Conservation (phyloP, 192 early-diverging fungal species). For the Funneliformis geosporum region DNA sequence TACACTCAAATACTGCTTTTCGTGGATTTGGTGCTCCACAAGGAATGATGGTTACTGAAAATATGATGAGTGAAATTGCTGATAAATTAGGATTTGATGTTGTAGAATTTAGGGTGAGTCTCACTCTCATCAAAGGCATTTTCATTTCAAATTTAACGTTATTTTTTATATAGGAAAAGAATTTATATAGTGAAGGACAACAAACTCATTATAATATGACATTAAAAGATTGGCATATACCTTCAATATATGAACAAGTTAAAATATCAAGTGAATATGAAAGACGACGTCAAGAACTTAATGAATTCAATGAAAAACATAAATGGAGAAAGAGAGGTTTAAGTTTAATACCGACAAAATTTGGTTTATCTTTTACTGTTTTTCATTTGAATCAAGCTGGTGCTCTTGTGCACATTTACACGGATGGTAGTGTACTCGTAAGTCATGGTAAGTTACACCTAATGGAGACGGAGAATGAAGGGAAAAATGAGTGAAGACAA, state of each 20-base stretch:
- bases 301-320: constrained; percentile 69
- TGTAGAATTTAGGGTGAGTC: constrained; percentile 54
- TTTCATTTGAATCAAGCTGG: constrained; percentile 82
- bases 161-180: constrained; percentile 43
- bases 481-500: not conserved
- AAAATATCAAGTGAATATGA: constrained; percentile 54
- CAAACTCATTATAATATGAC: constrained; percentile 70
- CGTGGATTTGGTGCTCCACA: constrained; percentile 86
- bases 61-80: constrained; percentile 77
- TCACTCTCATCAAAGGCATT: not conserved
- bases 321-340: constrained; percentile 82
- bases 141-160: not conserved
- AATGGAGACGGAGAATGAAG: not conserved
- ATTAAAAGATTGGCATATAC: constrained; percentile 72
- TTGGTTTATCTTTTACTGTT: constrained; percentile 76
- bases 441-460: constrained; percentile 57
- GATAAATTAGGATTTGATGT: constrained; percentile 63
- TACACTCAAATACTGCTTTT: constrained; percentile 85
- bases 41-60: constrained; percentile 80
- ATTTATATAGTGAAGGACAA: constrained; percentile 72
- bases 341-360: constrained; percentile 79
- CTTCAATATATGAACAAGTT: constrained; percentile 69
- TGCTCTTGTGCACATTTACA: constrained; percentile 82
- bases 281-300: constrained; percentile 55
- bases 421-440: constrained; percentile 80